Conservation (phyloP, 2,329 filamentous ascomycete species). For the Calonectria crousiana region DNA sequence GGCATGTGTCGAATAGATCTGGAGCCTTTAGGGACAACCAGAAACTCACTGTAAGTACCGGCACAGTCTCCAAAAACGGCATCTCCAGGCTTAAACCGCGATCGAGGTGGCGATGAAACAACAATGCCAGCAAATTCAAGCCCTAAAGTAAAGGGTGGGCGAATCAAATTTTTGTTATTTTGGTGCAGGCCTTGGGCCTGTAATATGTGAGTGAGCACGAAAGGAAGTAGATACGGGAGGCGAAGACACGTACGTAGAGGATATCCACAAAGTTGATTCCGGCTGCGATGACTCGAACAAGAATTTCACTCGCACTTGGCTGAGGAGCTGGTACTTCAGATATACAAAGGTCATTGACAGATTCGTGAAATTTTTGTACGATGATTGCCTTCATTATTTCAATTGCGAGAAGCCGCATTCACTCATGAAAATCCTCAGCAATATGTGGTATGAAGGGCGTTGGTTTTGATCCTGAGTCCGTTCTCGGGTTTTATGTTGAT, state of each 20-base stretch:
- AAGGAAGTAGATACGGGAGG: not conserved
- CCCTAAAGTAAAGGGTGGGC: constrained; percentile 69
- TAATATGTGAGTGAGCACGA: not conserved
- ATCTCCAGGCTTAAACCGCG: constrained; percentile 58
- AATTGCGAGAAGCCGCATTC: not conserved
- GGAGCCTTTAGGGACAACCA: constrained; percentile 53
- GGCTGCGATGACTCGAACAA: constrained; percentile 61
- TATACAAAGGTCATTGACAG: constrained; percentile 40
- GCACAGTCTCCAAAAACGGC: constrained; percentile 65
- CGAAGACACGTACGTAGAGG: constrained; percentile 57
- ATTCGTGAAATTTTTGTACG: constrained; percentile 42
- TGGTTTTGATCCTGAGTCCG: too few species aligned
- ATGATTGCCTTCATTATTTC: constrained; percentile 45
- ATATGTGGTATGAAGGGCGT: not conserved
- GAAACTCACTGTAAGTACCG: constrained; percentile 66
- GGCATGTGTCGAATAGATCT: constrained; percentile 58
- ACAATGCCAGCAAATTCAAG: constrained; percentile 72
- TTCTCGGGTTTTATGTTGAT: not conserved
- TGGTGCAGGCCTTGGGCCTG: constrained; percentile 69
- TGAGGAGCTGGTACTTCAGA: constrained; percentile 39
- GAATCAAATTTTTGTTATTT: constrained; percentile 68
- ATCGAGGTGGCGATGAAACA: constrained; percentile 49
- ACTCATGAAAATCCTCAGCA: not conserved
- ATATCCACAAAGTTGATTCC: constrained; percentile 72
- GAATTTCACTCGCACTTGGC: constrained; percentile 34